Evolutionary conservation across 2,329 filamentous ascomycete genomes (phyloP), one percentile per base, ranked within the genome.

Genomic region (Aspergillus brunneoviolaceus): DNA sequence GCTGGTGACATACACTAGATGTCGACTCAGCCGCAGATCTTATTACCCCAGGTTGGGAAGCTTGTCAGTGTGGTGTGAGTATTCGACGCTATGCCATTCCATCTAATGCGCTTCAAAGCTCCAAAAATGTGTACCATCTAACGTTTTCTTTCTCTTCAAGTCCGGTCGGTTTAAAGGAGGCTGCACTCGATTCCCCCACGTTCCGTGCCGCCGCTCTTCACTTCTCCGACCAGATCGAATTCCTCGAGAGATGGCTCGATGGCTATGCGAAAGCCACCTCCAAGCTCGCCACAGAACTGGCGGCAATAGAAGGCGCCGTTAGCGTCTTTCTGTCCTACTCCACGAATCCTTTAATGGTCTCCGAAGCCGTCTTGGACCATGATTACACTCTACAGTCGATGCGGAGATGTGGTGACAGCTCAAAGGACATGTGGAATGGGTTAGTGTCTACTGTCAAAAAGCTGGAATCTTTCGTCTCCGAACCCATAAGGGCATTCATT

Each of bases 181-280:
- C 95, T 54, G 90, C 92, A 21, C 89, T 98, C 79, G 95, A 99
- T 78, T 97, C 93, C 45, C 95, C 95, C 27, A 96, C 93, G 39
- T 98, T 98, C 76, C 91, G 95, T 65, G 91, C 93, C 51, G 91
- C 91, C 23, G 86, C 91, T 48, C 80, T 89, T 51, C 92, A 97
- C 79, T 96, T 96, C 73, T 85, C 87, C 64, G 95, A 98, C 66
- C 94, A 99, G 79, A 86, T 96, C 70, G 95, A 98, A 66, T 84
- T 87, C 58, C 85, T 98, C 61, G 95, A 98, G 77, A 87, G 86
- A 83, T 99, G 95, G 95, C 89, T 99, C 31, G 92, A 89, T 57
- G 83, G 82, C 51, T 90, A 89, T 70, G 77, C 87, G 60, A 87
- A 82, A 73, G 82, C 87, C 14, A 83, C 87, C 7, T 82, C 81